Evolutionary conservation across 371 early-diverging fungal species (phyloP).

Genomic region (Basidiobolus meristosporus): DNA sequence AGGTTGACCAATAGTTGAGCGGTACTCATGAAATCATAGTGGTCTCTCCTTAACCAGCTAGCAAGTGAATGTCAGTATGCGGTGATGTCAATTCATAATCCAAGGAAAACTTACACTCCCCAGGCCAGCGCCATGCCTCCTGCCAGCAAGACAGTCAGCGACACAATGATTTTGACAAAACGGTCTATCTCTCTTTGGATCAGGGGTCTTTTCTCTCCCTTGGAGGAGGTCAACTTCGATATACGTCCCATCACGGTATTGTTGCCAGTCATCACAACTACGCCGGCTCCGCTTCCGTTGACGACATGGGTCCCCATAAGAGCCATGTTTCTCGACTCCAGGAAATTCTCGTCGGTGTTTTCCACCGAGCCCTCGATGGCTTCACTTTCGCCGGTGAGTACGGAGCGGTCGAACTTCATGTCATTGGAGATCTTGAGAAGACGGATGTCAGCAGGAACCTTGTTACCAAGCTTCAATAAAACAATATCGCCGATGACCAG

Average conservation of each 20-base stretch:
- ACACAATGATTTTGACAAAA: no score
- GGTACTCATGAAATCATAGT: no score
- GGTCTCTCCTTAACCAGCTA: no score
- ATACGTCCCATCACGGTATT: slow-evolving; percentile 52
- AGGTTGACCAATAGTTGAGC: no score
- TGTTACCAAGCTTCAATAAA: slow-evolving; percentile 31
- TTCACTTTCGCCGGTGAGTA: slow-evolving; percentile 50
- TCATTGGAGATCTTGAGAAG: slow-evolving; percentile 31
- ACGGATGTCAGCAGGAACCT: slow-evolving; percentile 47
- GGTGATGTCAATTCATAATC: no score
- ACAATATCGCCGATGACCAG: slow-evolving; percentile 39
- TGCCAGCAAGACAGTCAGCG: no score
- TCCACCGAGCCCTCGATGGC: background rate
- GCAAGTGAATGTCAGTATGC: no score
- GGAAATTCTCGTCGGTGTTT: slow-evolving; percentile 7
- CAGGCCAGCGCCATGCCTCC: no score
- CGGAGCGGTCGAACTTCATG: slow-evolving; percentile 38
- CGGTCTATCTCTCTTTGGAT: no score
- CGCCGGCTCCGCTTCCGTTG: slow-evolving; percentile 32
- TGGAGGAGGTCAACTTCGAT: slow-evolving; percentile 29
- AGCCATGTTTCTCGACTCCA: slow-evolving; percentile 24
- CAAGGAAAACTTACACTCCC: no score
- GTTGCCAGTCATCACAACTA: slow-evolving; percentile 36
- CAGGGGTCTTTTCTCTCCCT: no score
- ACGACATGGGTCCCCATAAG: slow-evolving; percentile 42